phyloP scores from a whole-genome alignment of 2,329 filamentous ascomycete species.

The Huntiella savannae region DNA sequence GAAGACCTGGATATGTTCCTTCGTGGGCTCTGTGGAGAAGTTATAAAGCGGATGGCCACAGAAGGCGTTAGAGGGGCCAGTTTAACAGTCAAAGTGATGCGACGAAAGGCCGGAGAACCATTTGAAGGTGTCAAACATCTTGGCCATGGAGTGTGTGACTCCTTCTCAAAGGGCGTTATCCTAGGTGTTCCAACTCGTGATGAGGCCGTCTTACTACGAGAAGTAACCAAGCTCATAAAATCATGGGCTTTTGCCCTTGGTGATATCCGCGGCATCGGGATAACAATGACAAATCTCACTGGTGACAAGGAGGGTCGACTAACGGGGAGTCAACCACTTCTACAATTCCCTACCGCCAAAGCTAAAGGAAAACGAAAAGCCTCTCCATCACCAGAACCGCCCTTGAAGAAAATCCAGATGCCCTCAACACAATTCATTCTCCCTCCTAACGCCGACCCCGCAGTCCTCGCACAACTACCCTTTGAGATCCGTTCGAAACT shows the following conservation, averaged over 20 bases:
- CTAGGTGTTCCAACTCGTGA: constrained; percentile 75
- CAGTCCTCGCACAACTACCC: constrained; percentile 69
- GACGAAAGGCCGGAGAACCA: constrained; percentile 66
- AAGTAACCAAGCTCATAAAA: constrained; percentile 68
- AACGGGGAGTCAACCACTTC: constrained; percentile 57
- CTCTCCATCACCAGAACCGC: constrained; percentile 1
- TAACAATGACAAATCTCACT: constrained; percentile 87
- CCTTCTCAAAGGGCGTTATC: constrained; percentile 68
- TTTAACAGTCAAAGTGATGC: constrained; percentile 89
- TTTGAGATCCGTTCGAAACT: constrained; percentile 64
- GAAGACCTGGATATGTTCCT: constrained; percentile 90
- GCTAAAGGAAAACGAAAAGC: constrained; percentile 6
- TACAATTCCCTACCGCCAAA: constrained; percentile 37
- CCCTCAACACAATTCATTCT: constrained; percentile 83
- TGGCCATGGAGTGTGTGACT: constrained; percentile 88
- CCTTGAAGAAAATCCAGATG: constrained; percentile 44
- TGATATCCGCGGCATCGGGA: constrained; percentile 77
- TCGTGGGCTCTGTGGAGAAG: constrained; percentile 62
- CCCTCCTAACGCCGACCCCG: constrained; percentile 62
- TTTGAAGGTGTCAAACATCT: constrained; percentile 84
- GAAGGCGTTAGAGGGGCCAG: constrained; percentile 76
- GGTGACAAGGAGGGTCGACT: constrained; percentile 40
- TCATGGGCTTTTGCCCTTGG: constrained; percentile 73
- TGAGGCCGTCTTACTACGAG: constrained; percentile 51
- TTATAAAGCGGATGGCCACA: constrained; percentile 61